These are phyloP conservation scores for Penicillium daleae DNA, from an alignment of 495 filamentous ascomycete genomes.

Conservation along the genomic window DNA sequence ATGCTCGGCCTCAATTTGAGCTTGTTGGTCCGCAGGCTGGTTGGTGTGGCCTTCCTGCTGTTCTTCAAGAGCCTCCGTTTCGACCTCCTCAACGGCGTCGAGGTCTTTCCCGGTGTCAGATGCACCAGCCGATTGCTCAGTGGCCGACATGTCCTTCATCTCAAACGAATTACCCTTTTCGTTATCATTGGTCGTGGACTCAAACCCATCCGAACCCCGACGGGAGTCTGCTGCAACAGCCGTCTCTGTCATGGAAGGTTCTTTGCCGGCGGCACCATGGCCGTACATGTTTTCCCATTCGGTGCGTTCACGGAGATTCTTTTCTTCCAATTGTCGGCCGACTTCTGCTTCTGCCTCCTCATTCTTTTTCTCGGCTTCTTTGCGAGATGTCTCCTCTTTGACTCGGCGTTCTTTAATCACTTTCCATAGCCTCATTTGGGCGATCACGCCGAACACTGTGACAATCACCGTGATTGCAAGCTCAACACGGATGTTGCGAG, in stretches of 20 bases:
- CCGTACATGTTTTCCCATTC: constrained; percentile 81
- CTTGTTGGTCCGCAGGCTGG: neutral
- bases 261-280: constrained; percentile 40
- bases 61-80: constrained; percentile 13
- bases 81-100: constrained; percentile 31
- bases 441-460: constrained; percentile 74
- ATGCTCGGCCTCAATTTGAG: neutral
- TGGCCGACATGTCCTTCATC: constrained; percentile 37
- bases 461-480: constrained; percentile 77
- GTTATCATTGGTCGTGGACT: constrained; percentile 22
- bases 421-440: constrained; percentile 86
- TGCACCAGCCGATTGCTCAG: constrained; percentile 23
- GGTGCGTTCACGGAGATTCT: constrained; percentile 65
- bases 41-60: constrained; percentile 13
- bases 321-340: constrained; percentile 68
- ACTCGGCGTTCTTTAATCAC: constrained; percentile 75
- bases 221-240: constrained; percentile 38
- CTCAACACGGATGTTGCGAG: constrained; percentile 84
- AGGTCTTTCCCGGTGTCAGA: constrained; percentile 32
- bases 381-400: constrained; percentile 58
- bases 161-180: constrained; percentile 45
- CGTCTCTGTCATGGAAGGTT: constrained; percentile 31
- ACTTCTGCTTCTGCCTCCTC: constrained; percentile 73
- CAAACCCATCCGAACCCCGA: constrained; percentile 27
- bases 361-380: constrained; percentile 59